Conservation (phyloP, 2,329 filamentous ascomycete genomes). For the Neophaeococcomyces mojaviensis region DNA sequence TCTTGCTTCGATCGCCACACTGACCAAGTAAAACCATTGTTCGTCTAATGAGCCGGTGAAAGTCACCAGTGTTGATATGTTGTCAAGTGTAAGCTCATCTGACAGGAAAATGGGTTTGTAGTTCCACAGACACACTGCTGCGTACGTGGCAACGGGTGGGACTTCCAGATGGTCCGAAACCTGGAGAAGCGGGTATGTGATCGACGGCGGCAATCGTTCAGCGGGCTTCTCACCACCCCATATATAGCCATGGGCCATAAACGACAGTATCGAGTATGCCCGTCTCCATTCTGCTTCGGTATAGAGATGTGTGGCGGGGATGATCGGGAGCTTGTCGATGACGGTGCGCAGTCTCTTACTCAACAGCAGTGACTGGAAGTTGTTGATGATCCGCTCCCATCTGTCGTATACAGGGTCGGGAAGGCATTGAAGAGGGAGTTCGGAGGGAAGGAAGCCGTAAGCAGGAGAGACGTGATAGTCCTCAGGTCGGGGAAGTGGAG, state of each 20-base stretch:
- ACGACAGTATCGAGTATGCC: constrained; percentile 70
- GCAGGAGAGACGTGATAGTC: constrained; percentile 62
- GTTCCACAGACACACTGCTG: constrained; percentile 90
- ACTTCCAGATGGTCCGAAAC: constrained; percentile 74
- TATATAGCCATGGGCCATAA: constrained; percentile 77
- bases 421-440: constrained; percentile 69
- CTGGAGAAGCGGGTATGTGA: constrained; percentile 74
- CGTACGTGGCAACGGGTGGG: constrained; percentile 88
- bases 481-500: constrained; percentile 46
- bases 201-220: constrained; percentile 67
- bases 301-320: constrained; percentile 74
- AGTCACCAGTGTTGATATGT: constrained; percentile 78
- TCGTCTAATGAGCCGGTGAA: constrained; percentile 94
- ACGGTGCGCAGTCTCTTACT: constrained; percentile 74
- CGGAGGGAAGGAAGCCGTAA: constrained; percentile 80
- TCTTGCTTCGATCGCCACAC: constrained; percentile 88
- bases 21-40: constrained; percentile 97
- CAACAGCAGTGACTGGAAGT: constrained; percentile 78
- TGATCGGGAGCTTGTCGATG: constrained; percentile 71
- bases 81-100: constrained; percentile 77
- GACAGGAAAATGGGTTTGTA: constrained; percentile 84
- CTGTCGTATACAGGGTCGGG: constrained; percentile 88
- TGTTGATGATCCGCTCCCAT: constrained; percentile 82
- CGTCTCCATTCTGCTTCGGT: constrained; percentile 86
- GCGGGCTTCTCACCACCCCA: constrained; percentile 74